Conservation (phyloP, 2,329 filamentous ascomycete genomes). For the Arachnomyces sp. region DNA sequence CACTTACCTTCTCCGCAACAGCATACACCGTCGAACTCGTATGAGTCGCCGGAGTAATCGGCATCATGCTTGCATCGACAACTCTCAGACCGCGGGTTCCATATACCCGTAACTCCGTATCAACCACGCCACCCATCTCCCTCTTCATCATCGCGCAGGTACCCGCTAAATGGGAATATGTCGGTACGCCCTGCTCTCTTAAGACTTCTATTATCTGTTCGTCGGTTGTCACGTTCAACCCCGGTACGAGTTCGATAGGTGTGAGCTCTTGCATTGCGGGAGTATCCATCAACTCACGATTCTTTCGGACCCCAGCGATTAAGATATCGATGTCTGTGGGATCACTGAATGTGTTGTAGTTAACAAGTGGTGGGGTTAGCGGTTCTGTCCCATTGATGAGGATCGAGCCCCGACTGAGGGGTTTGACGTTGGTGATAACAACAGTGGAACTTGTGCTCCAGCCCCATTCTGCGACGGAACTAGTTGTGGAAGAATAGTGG, state of each 20-base stretch:
- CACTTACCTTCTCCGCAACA: conserved; percentile 23
- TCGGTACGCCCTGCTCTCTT: conserved; percentile 24
- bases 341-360: conserved; percentile 32
- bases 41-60: conserved; percentile 23
- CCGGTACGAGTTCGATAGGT: conserved; percentile 1
- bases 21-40: conserved; percentile 28
- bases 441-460: background rate
- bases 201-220: background rate
- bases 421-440: conserved; percentile 18
- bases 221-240: background rate
- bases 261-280: background rate
- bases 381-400: conserved; percentile 30
- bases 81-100: conserved; percentile 19
- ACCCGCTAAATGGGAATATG: conserved; percentile 27
- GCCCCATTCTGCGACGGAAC: background rate
- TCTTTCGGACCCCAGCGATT: conserved; percentile 11
- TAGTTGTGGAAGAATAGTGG: background rate
- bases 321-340: conserved; percentile 30
- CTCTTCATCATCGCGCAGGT: conserved; percentile 23
- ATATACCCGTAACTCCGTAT: conserved; percentile 16
- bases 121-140: conserved; percentile 22
- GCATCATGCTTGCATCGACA: conserved; percentile 29
- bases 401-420: conserved; percentile 34
- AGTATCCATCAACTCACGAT: conserved; percentile 11
- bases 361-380: conserved; percentile 27